Percentiles rank a stretch among this genome's conserved stretches.
phyloP scores from a whole-genome alignment of 2,329 filamentous ascomycete genomes.

The Cladophialophora chaetospira region DNA sequence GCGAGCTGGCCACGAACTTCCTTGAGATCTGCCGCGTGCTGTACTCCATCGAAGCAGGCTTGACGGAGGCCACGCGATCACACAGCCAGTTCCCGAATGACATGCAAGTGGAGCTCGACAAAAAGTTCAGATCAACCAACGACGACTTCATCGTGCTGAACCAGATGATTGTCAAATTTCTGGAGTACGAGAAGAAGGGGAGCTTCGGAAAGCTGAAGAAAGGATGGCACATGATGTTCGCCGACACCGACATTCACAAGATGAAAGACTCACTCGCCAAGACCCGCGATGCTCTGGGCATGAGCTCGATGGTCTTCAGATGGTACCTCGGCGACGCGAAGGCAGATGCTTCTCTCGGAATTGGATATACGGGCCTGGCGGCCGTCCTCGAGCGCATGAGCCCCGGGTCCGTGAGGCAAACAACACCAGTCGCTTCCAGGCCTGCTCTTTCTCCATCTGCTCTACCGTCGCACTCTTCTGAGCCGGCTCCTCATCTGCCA shows the following conservation, averaged over 20 bases:
- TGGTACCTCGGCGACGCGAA: conserved; percentile 64
- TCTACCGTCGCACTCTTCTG: conserved; percentile 3
- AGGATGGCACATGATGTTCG: conserved; percentile 65
- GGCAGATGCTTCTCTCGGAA: conserved; percentile 62
- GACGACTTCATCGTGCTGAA: conserved; percentile 65
- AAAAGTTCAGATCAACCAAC: conserved; percentile 63
- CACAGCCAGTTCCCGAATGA: conserved; percentile 60
- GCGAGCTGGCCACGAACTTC: conserved; percentile 64
- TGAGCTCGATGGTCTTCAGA: conserved; percentile 66
- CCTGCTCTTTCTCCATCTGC: conserved; percentile 15
- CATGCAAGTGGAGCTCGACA: conserved; percentile 64
- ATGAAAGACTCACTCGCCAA: conserved; percentile 59
- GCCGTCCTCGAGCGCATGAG: conserved; percentile 60
- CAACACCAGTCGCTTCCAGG: conserved; percentile 19
- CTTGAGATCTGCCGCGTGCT: conserved; percentile 67
- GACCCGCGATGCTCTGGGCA: conserved; percentile 63
- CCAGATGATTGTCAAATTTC: conserved; percentile 62
- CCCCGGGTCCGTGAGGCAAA: conserved; percentile 36
- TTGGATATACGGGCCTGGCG: conserved; percentile 67
- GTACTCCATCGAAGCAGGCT: conserved; percentile 68
- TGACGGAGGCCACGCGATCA: conserved; percentile 56
- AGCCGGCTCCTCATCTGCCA: conserved; percentile 35
- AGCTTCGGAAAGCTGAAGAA: conserved; percentile 62
- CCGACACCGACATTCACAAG: conserved; percentile 63
- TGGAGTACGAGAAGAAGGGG: conserved; percentile 64